Conservation (phyloP, 495 filamentous ascomycete genomes). For the Penicillium longicatenatum region DNA sequence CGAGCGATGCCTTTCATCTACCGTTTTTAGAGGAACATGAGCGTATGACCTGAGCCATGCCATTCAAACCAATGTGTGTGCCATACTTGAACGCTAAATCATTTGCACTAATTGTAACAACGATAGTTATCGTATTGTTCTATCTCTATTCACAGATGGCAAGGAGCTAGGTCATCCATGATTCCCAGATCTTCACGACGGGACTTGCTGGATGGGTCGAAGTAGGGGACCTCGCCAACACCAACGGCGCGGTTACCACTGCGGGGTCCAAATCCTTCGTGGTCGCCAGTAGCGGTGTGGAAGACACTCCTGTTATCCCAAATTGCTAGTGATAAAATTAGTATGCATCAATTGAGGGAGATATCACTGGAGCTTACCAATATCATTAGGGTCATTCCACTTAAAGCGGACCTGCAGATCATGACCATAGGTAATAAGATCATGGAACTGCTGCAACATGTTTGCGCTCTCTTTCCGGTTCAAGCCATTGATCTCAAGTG, state of each 20-base stretch:
- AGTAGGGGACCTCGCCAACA: constrained; percentile 70
- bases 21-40: neutral
- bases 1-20: neutral
- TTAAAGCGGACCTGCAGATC: constrained; percentile 71
- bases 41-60: neutral
- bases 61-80: neutral
- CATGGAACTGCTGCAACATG: constrained; percentile 64
- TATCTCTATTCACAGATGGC: constrained; percentile 17
- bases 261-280: constrained; percentile 56
- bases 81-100: neutral
- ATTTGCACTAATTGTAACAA: too few relatives aligned
- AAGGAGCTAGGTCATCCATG: constrained; percentile 19
- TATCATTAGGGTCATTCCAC: constrained; percentile 62
- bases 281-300: constrained; percentile 73
- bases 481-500: constrained; percentile 45
- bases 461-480: constrained; percentile 62
- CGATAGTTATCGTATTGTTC: neutral
- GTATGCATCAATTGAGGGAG: neutral
- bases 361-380: constrained; percentile 33
- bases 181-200: constrained; percentile 46
- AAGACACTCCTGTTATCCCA: constrained; percentile 78
- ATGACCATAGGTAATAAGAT: constrained; percentile 72
- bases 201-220: constrained; percentile 51
- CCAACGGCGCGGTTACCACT: constrained; percentile 65
- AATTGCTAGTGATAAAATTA: constrained; percentile 51